These are phyloP conservation scores for Mrakia frigida DNA, from an alignment of 768 basidiomycete genomes.

Conservation along the genomic window DNA sequence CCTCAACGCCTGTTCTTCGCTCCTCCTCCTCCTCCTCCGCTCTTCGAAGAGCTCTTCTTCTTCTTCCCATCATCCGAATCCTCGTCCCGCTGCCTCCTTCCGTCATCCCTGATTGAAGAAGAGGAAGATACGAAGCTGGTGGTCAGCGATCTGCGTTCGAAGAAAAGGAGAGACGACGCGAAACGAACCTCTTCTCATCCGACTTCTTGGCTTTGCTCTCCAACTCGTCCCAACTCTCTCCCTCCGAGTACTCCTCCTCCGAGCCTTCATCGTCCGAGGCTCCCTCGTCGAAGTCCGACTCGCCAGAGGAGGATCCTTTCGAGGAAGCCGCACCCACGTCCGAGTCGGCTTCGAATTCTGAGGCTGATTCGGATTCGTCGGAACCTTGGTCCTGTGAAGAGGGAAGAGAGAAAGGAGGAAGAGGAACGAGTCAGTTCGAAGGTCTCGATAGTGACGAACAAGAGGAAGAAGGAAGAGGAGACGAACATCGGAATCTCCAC, in stretches of 20 bases:
- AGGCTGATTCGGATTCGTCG: constrained; percentile 59
- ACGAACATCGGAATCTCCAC: constrained; percentile 60
- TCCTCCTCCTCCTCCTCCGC: constrained; percentile 15
- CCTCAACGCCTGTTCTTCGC: constrained; percentile 10
- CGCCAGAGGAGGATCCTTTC: constrained; percentile 33
- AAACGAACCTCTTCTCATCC: constrained; percentile 21
- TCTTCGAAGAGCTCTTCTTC: constrained; percentile 20
- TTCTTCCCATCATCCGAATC: constrained; percentile 25
- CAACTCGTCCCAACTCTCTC: constrained; percentile 94
- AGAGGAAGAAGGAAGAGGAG: not conserved
- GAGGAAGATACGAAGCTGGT: not conserved
- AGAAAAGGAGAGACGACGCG: not conserved
- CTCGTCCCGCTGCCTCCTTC: not conserved
- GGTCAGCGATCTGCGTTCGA: too few relatives aligned
- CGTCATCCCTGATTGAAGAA: not conserved
- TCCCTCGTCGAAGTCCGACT: constrained; percentile 38
- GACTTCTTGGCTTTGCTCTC: constrained; percentile 68
- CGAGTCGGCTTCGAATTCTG: constrained; percentile 51
- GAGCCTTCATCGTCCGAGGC: constrained; percentile 37
- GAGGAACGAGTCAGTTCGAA: not conserved
- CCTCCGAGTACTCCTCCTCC: constrained; percentile 47
- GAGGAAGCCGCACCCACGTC: constrained; percentile 11
- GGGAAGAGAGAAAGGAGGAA: not conserved
- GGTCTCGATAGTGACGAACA: not conserved
- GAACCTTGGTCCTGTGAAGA: constrained; percentile 21